Percentiles rank a stretch among this genome's conserved stretches.
Evolutionary conservation across 2,329 filamentous ascomycete species (phyloP).

Genomic region (Basipetospora sp.): DNA sequence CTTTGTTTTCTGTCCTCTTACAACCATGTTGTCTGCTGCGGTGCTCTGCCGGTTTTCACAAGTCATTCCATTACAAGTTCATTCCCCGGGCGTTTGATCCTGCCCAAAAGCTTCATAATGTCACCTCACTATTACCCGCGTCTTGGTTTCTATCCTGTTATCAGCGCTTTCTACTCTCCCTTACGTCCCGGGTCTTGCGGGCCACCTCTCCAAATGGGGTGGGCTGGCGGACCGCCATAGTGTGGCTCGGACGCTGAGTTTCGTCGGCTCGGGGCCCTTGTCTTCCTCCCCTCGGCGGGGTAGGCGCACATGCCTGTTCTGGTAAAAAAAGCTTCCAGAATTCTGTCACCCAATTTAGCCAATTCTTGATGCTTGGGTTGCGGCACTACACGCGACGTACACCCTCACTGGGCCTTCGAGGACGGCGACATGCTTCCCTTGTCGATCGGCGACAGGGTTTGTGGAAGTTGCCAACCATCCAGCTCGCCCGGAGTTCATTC

Average conservation of each 20-base stretch:
- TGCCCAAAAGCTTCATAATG: no score
- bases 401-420: neutral
- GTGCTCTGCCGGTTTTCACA: conserved; percentile 6
- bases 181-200: no score
- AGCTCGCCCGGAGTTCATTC: no score
- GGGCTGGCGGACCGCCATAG: neutral
- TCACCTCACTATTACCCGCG: no score
- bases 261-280: neutral
- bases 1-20: conserved; percentile 12
- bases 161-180: no score
- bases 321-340: conserved; percentile 5
- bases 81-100: neutral
- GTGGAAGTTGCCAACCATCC: no score
- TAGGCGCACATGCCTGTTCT: neutral
- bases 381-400: neutral
- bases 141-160: no score
- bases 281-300: neutral
- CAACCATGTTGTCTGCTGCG: conserved; percentile 7
- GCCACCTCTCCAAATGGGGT: neutral
- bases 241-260: neutral
- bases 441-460: no score
- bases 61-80: neutral
- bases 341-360: conserved; percentile 4
- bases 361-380: conserved; percentile 2
- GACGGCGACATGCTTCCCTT: no score